Base-by-base conservation (phyloP, 441 rosid species). In the Macaranga tanarius region DNA sequence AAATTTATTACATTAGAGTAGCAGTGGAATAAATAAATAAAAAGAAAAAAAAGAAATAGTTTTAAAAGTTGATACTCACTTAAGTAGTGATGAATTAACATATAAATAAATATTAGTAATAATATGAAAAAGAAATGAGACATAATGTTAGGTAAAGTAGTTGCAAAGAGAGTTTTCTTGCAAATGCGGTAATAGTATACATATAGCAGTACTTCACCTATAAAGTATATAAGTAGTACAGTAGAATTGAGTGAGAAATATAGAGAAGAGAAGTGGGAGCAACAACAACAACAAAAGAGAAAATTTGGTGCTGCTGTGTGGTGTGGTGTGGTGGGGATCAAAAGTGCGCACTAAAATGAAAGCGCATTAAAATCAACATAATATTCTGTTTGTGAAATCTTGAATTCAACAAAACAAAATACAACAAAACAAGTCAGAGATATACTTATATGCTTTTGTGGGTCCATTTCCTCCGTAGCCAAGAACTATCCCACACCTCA, bases 391-490 rank as follows among this genome's bases (percentile, higher is more conserved):
- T 58, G 45, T 34, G 23, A 22, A 26, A 48, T 56, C 12, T 26
- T 60, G 34, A 65, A 16, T 25, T 51, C 55, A 65, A 74, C 56
- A 25, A 23, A 20, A 59, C 26, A 45, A 59, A 71, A 62, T n/a
- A 65, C 51, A 81, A 44, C 34, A 69, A 42, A 31, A 51, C 48
- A 63, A 59, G 31, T 31, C 38, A 31, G n/a, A n/a, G n/a, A n/a
- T 31, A 31, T 31, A 31, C 38, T 2, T 31, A 31, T 23, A 0
- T 56, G 15, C 65, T 70, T 62, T 52, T 4, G 78, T 79, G 90
- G 90, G 59, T 74, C 93, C 86, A 71, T 72, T 76, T 75, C 79
- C 65, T 82, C 92, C 90, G 82, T 83, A 71, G 89, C 88, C 81
- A 78, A 79, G 79, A 81, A 69, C 79, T 76, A 74, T 61, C 76